phyloP scores from a whole-genome alignment of 2,329 filamentous ascomycete species.

The Aspergillus hortae region DNA sequence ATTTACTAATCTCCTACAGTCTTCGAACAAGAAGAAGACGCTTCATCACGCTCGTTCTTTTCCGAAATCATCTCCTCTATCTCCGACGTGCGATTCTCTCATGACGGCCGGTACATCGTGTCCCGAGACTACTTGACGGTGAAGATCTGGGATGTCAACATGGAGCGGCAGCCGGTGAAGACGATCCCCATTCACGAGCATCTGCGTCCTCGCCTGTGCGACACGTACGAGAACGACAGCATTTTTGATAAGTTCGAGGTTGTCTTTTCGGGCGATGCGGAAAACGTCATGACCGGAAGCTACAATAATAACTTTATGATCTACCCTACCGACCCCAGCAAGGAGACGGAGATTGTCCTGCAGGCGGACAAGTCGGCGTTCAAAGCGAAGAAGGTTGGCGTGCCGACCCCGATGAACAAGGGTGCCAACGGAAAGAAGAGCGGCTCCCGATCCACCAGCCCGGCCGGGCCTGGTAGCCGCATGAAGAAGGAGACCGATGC shows the following conservation, averaged over 20 bases:
- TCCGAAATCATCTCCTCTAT: constrained; percentile 99
- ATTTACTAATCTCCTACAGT: constrained; percentile 52
- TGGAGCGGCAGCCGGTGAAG: constrained; percentile 96
- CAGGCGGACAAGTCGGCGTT: constrained; percentile 99
- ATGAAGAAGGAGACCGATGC: constrained; percentile 99
- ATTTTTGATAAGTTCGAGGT: constrained; percentile 99
- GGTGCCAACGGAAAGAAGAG: constrained; percentile 71
- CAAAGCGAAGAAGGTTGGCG: constrained; percentile 99
- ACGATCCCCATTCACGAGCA: constrained; percentile 99
- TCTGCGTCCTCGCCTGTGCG: constrained; percentile 85
- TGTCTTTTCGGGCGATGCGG: constrained; percentile 94
- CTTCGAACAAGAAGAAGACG: constrained; percentile 98
- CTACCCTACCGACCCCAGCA: constrained; percentile 91
- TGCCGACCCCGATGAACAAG: constrained; percentile 94
- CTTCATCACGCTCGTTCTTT: constrained; percentile 95
- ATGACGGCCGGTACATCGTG: constrained; percentile 94
- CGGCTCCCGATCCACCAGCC: constrained; percentile 81
- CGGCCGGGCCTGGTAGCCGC: constrained; percentile 80
- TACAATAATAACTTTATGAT: constrained; percentile 99
- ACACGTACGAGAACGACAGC: constrained; percentile 98
- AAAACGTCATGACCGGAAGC: constrained; percentile 99
- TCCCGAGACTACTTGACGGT: constrained; percentile 97
- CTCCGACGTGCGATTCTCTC: constrained; percentile 95
- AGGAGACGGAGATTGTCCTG: constrained; percentile 94
- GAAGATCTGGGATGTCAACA: constrained; percentile 99